Conservation (phyloP, 2,329 filamentous ascomycete species). For the Hirsutella thompsonii region DNA sequence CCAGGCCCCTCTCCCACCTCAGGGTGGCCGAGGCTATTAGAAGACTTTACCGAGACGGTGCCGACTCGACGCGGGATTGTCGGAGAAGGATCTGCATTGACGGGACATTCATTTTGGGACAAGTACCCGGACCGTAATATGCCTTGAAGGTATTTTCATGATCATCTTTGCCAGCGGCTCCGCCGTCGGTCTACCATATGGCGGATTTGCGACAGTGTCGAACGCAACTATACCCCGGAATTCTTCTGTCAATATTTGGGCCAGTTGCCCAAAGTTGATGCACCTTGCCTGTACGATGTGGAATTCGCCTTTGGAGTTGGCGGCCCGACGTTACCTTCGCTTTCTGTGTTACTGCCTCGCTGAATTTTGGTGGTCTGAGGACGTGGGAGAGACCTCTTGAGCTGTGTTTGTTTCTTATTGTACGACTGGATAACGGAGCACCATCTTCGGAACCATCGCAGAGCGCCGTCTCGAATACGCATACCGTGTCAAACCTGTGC, state of each 20-base stretch:
- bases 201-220: slow-evolving; percentile 5
- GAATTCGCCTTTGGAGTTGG: background rate
- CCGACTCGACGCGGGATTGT: background rate
- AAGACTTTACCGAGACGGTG: background rate
- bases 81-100: background rate
- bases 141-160: background rate
- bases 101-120: background rate
- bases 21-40: slow-evolving; percentile 12
- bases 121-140: background rate
- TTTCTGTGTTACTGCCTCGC: slow-evolving; percentile 1
- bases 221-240: slow-evolving; percentile 8
- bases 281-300: background rate
- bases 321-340: slow-evolving; percentile 2
- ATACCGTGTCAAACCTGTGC: too few species aligned
- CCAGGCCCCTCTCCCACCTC: slow-evolving; percentile 8
- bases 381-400: background rate
- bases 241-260: slow-evolving; percentile 9
- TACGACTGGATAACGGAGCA: background rate
- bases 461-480: too few species aligned
- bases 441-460: background rate
- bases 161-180: background rate
- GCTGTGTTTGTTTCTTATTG: background rate
- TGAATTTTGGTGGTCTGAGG: background rate
- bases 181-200: slow-evolving; percentile 1
- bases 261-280: slow-evolving; percentile 4